Percentiles rank a stretch among this genome's conserved stretches.
Evolutionary conservation across 805 yeast genomes (phyloP).

Genomic region (Nakazawaea siamensis): DNA sequence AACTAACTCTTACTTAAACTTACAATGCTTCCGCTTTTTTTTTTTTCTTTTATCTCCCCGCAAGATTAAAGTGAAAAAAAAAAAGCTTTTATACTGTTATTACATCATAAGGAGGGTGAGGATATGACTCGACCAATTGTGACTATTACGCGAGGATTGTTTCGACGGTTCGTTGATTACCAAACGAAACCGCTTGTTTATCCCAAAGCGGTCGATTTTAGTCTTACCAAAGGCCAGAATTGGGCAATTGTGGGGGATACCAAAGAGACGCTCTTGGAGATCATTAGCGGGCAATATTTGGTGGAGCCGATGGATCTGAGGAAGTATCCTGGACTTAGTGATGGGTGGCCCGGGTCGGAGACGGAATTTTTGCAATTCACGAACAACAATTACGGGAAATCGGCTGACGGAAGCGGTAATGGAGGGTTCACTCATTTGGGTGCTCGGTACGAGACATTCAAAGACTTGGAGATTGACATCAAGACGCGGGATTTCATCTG

Average conservation of each 20-base stretch:
- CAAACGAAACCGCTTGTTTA: constrained; percentile 20
- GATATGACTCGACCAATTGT: too few species aligned
- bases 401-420: constrained; percentile 24
- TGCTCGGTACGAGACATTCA: constrained; percentile 82
- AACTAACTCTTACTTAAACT: too few species aligned
- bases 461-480: constrained; percentile 71
- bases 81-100: too few species aligned
- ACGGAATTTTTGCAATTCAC: constrained; percentile 29
- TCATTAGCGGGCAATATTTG: constrained; percentile 47
- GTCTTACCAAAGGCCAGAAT: constrained; percentile 28
- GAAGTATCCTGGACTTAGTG: constrained; percentile 42
- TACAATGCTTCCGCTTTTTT: too few species aligned
- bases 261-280: constrained; percentile 22
- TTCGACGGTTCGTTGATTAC: constrained; percentile 2
- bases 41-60: too few species aligned
- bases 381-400: constrained; percentile 24
- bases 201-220: constrained; percentile 30
- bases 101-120: too few species aligned
- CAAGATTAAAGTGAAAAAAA: too few species aligned
- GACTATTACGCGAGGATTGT: too few species aligned
- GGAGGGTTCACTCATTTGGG: constrained; percentile 64
- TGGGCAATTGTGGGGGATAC: constrained; percentile 48
- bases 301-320: constrained; percentile 46
- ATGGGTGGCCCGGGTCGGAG: constrained; percentile 38
- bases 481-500: constrained; percentile 56